Evolutionary conservation across 1,139 yeast genomes (phyloP).

Genomic region (Taphrina confusa): DNA sequence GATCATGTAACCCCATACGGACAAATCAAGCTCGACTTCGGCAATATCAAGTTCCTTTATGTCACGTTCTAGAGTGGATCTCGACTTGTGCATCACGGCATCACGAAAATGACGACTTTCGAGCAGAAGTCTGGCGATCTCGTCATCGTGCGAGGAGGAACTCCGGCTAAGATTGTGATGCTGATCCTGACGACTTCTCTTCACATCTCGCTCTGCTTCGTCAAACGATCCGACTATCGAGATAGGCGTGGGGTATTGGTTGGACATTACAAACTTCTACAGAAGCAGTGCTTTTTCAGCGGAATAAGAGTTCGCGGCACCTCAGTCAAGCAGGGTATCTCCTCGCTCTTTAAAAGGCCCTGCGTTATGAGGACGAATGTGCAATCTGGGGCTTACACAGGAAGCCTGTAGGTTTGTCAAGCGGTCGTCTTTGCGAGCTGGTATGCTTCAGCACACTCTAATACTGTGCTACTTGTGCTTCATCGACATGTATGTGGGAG

Average conservation of each 20-base stretch:
- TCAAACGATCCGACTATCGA: constrained; percentile 21
- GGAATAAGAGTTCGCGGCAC: too few species aligned
- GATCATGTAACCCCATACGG: constrained; percentile 31
- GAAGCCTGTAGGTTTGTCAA: too few species aligned
- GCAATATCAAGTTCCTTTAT: background rate
- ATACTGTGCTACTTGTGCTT: too few species aligned
- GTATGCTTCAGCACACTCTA: too few species aligned
- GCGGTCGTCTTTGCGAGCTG: too few species aligned
- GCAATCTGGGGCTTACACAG: too few species aligned
- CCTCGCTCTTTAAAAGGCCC: too few species aligned
- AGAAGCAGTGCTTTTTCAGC: too few species aligned
- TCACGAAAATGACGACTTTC: constrained; percentile 9
- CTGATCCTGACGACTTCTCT: background rate
- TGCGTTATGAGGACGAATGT: too few species aligned
- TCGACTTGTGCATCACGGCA: background rate
- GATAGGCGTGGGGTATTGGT: constrained; percentile 14
- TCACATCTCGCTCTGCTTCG: background rate
- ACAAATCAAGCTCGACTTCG: constrained; percentile 1
- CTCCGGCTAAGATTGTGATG: background rate
- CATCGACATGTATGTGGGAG: too few species aligned
- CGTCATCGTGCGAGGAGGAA: background rate
- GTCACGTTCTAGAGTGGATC: background rate
- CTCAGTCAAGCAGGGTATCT: too few species aligned
- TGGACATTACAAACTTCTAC: background rate
- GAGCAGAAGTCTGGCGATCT: constrained; percentile 10